Base-by-base conservation (phyloP, 2,329 filamentous ascomycete species). In the Reticulascus tulasneorum region DNA sequence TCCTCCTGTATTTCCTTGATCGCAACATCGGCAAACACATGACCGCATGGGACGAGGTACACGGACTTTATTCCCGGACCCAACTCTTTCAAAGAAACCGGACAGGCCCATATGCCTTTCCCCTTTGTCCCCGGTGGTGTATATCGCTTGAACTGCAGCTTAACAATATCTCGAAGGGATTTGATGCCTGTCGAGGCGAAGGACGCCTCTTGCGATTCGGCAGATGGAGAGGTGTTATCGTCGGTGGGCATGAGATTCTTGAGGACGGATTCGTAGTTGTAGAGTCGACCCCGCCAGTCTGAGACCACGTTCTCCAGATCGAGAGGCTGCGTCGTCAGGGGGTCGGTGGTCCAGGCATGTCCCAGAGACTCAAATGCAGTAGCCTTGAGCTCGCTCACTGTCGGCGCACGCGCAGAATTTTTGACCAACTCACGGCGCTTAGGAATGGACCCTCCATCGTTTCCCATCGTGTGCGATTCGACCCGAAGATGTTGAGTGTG, bases 341-440 rank as follows among this genome's bases (percentile, higher is more conserved):
- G 86, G 53, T 93, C 94, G 45, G 82, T 85, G 6, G 78, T 76
- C 93, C 93, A 98, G 51, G 81, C 78, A 62, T 97, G 89, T 41
- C 80, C 77, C 55, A 93, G 83, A 26, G 86, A 85, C 61, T 96
- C 91, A 55, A 84, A 80, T 47, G 84, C 84, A 8, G 85, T 84
- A 47, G 93, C 89, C 66, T 97, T 97, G 38, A 95, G 68, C 67
- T 97, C 85, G 29, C 86, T 82, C 19, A 87, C 76, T 22, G 86
- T 94, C 16, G 85, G 86, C 33, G 81, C 76, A 51, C 87, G 85
- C 26, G 90, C 88, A 19, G 90, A 88, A 62, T 91, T 84, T 64
- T 94, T 94, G 60, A 98, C 93, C 29, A 98, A 86, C 63, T 98
- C 94, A 55, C 89, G 85, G 21, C 94, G 86, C 46, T 85, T 97